Evolutionary conservation across 2,329 filamentous ascomycete genomes (phyloP).

Genomic region (Hypoxylon sp.): DNA sequence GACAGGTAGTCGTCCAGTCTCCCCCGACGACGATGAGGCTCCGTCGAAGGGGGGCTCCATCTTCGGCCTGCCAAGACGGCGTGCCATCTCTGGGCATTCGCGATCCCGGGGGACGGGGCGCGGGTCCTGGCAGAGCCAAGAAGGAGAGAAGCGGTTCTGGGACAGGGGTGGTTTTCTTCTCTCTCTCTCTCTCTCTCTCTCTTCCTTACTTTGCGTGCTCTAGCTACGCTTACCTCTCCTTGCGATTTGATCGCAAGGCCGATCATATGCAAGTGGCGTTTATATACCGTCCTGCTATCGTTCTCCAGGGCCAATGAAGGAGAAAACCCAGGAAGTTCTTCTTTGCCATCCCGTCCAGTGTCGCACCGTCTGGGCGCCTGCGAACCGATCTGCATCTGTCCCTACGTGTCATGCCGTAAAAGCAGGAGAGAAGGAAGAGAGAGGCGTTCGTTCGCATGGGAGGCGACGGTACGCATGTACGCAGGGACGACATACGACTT

Average conservation of each 20-base stretch:
- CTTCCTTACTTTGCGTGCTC: background rate
- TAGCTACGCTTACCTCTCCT: background rate
- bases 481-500: constrained; percentile 1
- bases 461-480: constrained; percentile 16
- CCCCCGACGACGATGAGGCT: constrained; percentile 26
- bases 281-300: background rate
- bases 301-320: no score
- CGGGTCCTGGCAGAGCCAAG: constrained; percentile 21
- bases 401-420: background rate
- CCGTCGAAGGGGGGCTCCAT: constrained; percentile 7
- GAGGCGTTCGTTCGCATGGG: constrained; percentile 11
- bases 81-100: constrained; percentile 34
- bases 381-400: constrained; percentile 6
- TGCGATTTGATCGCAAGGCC: constrained; percentile 10
- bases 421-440: no score
- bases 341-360: no score
- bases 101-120: constrained; percentile 21
- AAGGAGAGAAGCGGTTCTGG: background rate
- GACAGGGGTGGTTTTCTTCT: constrained; percentile 18
- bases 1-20: background rate
- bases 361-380: constrained; percentile 2
- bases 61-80: constrained; percentile 26
- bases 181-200: no score
- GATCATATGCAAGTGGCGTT: background rate
- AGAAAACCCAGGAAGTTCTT: no score